These are phyloP conservation scores for Mycosphaerella sp. DNA, from an alignment of 2,329 filamentous ascomycete species.

Conservation along the genomic window DNA sequence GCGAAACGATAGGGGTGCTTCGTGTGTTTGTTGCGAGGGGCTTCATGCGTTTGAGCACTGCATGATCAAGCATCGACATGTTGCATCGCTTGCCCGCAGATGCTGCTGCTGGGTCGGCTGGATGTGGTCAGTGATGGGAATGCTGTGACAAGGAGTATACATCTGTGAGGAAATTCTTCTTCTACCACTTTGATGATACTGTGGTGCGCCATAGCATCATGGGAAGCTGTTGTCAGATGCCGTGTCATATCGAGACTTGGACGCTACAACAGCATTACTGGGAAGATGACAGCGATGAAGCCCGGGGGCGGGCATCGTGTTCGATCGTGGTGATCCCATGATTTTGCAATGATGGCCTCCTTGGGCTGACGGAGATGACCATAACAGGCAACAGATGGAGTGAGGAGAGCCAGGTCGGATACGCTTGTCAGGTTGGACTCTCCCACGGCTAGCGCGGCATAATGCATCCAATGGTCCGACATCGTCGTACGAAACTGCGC, in stretches of 20 bases:
- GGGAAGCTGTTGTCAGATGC: background rate
- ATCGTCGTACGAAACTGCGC: background rate
- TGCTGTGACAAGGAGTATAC: background rate
- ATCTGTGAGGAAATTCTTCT: background rate
- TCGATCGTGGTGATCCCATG: background rate
- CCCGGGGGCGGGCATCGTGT: background rate
- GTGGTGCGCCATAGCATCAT: background rate
- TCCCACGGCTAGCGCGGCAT: background rate
- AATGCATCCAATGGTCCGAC: background rate
- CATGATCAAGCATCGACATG: background rate
- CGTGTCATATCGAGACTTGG: background rate
- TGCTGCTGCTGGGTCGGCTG: background rate
- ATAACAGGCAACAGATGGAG: background rate
- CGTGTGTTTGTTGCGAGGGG: conserved; percentile 1
- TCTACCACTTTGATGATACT: background rate
- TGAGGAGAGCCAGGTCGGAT: background rate
- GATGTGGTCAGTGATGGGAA: background rate
- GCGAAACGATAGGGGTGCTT: background rate
- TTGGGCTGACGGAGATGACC: background rate
- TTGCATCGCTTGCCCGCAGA: background rate
- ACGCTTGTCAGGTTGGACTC: background rate
- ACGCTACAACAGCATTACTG: background rate
- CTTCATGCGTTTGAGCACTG: conserved; percentile 3
- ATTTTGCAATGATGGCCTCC: background rate
- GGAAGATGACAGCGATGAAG: background rate